Evolutionary conservation across 495 filamentous ascomycete species (phyloP), one percentile per base, ranked within the genome.

Genomic region (Neurospora hispaniola): DNA sequence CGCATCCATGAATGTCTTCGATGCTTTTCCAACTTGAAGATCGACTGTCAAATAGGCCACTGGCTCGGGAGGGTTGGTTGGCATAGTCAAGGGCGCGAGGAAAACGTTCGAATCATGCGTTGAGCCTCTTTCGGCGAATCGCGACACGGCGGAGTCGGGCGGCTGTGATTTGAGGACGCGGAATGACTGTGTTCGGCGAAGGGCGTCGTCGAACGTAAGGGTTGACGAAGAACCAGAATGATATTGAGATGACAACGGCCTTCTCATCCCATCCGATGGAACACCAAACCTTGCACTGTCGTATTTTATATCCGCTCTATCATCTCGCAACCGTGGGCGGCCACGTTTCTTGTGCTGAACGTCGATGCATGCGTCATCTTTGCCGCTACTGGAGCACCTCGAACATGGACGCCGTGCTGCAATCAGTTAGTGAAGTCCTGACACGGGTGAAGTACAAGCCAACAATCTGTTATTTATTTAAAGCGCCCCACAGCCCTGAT

Each of bases 341-440:
- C 96, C 96, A 74, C 96, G 87, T 80, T 98, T 98, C 83, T 98
- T 99, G 82, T 98, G 95, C 76, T 94, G 93, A 31, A 98, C 94
- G 81, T 99, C 96, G 70, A 94, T 86, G 76, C 95, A 98, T n/a
- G 92, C 88, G 70, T 94, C 91, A 87, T 97, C 82, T 75, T 90
- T 90, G 71, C 88, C 87, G 79, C 87, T 89, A 70, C 83, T 85
- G 71, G 87, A 77, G 78, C 89, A 91, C 70, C 89, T 83, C 69
- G 87, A 87, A 72, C 89, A 91, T 35, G 89, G 89, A 70, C 89
- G 85, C 74, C 88, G 85, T 41, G 86, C 89, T 91, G 79, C 71
- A n/a, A 69, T 76, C 20, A 46, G 74, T 81, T 71, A 77, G 79
- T 77, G 72, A 71, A 59, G 18, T 46, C 42, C 31, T 42, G 43